Conservation (phyloP, 805 yeast genomes). For the Komagataella pseudopastoris region DNA sequence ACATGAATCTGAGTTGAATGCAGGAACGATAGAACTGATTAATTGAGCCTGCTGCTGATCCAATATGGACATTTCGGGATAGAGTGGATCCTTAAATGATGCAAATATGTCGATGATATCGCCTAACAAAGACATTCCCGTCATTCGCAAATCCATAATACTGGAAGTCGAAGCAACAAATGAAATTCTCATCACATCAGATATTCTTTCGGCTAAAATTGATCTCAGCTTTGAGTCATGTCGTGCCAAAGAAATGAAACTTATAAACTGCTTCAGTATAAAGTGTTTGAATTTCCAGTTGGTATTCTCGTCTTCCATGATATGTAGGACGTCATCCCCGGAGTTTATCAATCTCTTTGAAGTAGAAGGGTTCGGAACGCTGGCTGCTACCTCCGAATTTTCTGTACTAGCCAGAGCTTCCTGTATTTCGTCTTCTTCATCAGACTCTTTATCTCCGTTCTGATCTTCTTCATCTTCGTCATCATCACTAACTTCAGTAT, state of each 20-base stretch:
- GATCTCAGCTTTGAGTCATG: slow-evolving; percentile 23
- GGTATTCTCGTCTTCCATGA: slow-evolving; percentile 36
- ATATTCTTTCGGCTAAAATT: slow-evolving; percentile 29
- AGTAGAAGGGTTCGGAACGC: slow-evolving; percentile 2
- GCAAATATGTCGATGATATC: slow-evolving; percentile 49
- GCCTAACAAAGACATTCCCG: slow-evolving; percentile 57
- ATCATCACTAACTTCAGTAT: background rate
- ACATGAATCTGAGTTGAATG: slow-evolving; percentile 62
- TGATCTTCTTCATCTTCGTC: slow-evolving; percentile 3
- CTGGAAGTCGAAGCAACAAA: slow-evolving; percentile 73
- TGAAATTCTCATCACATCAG: slow-evolving; percentile 64
- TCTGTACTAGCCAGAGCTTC: slow-evolving; percentile 1
- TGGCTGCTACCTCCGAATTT: slow-evolving; percentile 6
- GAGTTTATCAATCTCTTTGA: background rate
- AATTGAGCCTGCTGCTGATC: slow-evolving; percentile 95
- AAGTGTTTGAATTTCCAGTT: slow-evolving; percentile 41
- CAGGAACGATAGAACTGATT: slow-evolving; percentile 78
- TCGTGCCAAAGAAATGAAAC: slow-evolving; percentile 25
- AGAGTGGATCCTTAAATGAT: slow-evolving; percentile 53
- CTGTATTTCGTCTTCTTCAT: slow-evolving; percentile 1
- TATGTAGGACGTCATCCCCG: slow-evolving; percentile 5
- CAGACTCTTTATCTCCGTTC: slow-evolving; percentile 8
- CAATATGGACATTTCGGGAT: slow-evolving; percentile 54
- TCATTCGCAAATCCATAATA: slow-evolving; percentile 39
- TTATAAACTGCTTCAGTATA: slow-evolving; percentile 31